Conservation (phyloP, 495 filamentous ascomycete species). For the Tuber indicum region DNA sequence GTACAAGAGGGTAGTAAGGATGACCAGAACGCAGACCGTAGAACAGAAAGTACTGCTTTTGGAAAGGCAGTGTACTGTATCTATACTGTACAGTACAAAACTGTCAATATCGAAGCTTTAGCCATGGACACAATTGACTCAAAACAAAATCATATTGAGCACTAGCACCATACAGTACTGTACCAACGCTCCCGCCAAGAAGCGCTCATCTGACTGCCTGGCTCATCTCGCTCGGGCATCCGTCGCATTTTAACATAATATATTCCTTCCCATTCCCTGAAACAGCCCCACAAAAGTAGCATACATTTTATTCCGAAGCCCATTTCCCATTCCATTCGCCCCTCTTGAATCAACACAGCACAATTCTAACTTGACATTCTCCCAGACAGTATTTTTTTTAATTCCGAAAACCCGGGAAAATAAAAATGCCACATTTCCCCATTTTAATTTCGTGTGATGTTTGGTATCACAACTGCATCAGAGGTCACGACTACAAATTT, state of each 20-base stretch:
- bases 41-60: background rate
- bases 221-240: background rate
- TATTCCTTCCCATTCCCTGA: background rate
- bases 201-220: background rate
- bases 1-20: background rate
- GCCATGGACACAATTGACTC: background rate
- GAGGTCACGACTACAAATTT: background rate
- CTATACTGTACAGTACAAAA: background rate
- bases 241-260: background rate
- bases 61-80: background rate
- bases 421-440: slow-evolving; percentile 4
- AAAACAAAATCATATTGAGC: background rate
- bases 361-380: background rate
- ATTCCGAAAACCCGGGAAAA: slow-evolving; percentile 10
- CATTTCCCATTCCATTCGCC: slow-evolving; percentile 12
- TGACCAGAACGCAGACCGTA: background rate
- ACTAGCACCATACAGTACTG: background rate
- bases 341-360: background rate
- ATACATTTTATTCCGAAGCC: background rate
- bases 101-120: background rate
- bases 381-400: background rate
- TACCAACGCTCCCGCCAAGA: background rate
- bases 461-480: background rate
- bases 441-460: background rate
- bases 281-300: background rate